Evolutionary conservation across 768 basidiomycete species (phyloP).

Genomic region (Glaciozyma antarctica): DNA sequence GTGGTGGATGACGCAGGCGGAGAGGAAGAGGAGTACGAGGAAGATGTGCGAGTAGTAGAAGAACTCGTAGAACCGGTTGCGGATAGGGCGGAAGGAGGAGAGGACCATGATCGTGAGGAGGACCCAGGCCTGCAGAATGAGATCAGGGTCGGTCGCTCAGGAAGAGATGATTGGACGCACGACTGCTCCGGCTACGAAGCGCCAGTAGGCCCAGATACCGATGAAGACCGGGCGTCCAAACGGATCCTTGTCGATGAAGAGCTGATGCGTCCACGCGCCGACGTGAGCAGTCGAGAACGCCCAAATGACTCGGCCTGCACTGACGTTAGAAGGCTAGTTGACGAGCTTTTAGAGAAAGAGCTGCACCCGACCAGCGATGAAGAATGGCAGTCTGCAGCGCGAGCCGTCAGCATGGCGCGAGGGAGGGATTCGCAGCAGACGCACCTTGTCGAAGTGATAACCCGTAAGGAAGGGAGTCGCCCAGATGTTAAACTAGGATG

Average conservation of each 20-base stretch:
- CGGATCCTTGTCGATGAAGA: slow-evolving; percentile 46
- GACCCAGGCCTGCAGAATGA: slow-evolving; percentile 47
- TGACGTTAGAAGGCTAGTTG: neutral
- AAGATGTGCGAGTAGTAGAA: slow-evolving; percentile 61
- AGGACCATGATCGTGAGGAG: slow-evolving; percentile 50
- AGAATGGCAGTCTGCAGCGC: slow-evolving; percentile 48
- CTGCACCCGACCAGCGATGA: slow-evolving; percentile 51
- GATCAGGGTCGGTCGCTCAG: neutral
- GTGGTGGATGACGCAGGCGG: slow-evolving; percentile 58
- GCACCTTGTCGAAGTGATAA: slow-evolving; percentile 58
- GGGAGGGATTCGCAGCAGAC: neutral
- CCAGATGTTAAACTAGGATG: slow-evolving; percentile 59
- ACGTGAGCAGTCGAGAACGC: slow-evolving; percentile 54
- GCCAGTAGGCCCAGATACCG: slow-evolving; percentile 52
- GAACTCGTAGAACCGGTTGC: slow-evolving; percentile 51
- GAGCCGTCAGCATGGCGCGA: neutral
- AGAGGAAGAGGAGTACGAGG: slow-evolving; percentile 55
- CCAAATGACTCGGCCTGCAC: slow-evolving; percentile 56
- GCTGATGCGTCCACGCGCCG: slow-evolving; percentile 59
- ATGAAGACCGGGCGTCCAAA: slow-evolving; percentile 39
- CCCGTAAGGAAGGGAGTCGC: slow-evolving; percentile 55
- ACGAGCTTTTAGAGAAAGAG: too few species aligned
- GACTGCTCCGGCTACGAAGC: slow-evolving; percentile 56
- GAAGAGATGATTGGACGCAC: slow-evolving; percentile 30
- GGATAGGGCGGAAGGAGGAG: slow-evolving; percentile 48